phyloP scores from a whole-genome alignment of 2,329 filamentous ascomycete genomes.

The Cladosporium sp. region DNA sequence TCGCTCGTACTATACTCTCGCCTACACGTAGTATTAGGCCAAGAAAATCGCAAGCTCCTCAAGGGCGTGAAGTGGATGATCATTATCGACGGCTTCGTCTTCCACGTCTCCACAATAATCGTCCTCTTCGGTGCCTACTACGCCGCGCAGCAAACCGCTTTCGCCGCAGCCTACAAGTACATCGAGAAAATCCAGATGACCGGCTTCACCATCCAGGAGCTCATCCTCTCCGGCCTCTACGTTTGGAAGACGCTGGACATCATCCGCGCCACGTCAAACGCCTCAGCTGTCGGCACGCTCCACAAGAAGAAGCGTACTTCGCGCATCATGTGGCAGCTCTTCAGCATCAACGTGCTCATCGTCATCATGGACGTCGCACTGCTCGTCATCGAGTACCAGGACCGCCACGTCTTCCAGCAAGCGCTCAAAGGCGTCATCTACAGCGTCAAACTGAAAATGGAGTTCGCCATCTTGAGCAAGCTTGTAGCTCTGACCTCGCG shows the following conservation, averaged over 20 bases:
- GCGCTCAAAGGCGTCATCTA: conserved; percentile 38
- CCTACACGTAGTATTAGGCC: conserved; percentile 53
- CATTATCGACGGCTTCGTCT: conserved; percentile 51
- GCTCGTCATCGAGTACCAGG: conserved; percentile 32
- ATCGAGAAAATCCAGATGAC: conserved; percentile 47
- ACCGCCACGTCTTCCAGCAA: conserved; percentile 32
- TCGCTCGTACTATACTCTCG: conserved; percentile 63
- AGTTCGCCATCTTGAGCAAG: conserved; percentile 42
- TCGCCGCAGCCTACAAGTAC: conserved; percentile 36
- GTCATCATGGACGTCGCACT: conserved; percentile 37
- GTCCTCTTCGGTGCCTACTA: conserved; percentile 55
- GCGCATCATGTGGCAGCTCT: conserved; percentile 36
- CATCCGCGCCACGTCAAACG: conserved; percentile 2
- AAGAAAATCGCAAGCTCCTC: conserved; percentile 48
- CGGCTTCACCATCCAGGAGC: conserved; percentile 42
- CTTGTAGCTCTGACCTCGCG: conserved; percentile 24
- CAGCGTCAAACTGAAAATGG: conserved; percentile 55
- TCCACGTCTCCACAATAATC: conserved; percentile 53
- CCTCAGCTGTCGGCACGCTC: neutral
- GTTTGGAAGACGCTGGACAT: conserved; percentile 23
- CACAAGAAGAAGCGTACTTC: conserved; percentile 19
- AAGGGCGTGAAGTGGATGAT: conserved; percentile 57
- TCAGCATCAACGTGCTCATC: conserved; percentile 38
- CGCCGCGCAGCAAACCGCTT: conserved; percentile 21
- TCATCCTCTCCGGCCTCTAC: conserved; percentile 30